These are phyloP conservation scores for Coelastrella sp. DNA, from an alignment of 139 green algal species.

Conservation along the genomic window DNA sequence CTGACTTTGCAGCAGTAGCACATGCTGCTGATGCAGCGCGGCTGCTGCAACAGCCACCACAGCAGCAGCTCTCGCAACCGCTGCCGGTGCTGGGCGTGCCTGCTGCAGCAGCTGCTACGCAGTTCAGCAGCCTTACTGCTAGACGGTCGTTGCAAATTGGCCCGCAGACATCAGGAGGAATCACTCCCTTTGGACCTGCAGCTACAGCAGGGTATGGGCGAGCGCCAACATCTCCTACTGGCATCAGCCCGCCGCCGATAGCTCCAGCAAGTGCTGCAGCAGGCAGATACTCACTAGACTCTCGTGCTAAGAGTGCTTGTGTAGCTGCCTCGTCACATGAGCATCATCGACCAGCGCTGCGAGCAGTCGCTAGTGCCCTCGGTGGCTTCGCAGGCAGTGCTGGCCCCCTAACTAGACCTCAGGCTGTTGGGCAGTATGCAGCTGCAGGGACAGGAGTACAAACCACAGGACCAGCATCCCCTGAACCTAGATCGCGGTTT, in stretches of 20 bases:
- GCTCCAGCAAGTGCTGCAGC: conserved; percentile 6
- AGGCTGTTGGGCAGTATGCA: background rate
- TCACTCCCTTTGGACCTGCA: background rate
- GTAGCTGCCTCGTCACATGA: background rate
- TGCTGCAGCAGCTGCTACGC: background rate
- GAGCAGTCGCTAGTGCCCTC: background rate
- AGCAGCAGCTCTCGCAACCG: conserved; percentile 12
- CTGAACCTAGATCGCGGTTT: background rate
- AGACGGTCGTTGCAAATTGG: background rate
- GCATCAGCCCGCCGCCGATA: background rate
- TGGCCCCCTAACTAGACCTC: background rate
- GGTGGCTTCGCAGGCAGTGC: background rate
- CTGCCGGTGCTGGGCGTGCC: background rate
- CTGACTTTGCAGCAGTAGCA: background rate
- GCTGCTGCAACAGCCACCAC: background rate
- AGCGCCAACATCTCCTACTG: background rate
- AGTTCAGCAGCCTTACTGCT: background rate
- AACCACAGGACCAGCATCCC: background rate
- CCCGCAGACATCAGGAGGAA: background rate
- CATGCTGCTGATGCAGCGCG: background rate
- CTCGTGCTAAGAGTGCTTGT: background rate
- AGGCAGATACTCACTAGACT: conserved; percentile 24
- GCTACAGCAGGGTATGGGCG: background rate
- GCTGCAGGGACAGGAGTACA: conserved; percentile 11
- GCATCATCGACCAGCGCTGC: background rate